phyloP scores from a whole-genome alignment of 73 alveolate genomes.

The Symbiodinium pilosum region DNA sequence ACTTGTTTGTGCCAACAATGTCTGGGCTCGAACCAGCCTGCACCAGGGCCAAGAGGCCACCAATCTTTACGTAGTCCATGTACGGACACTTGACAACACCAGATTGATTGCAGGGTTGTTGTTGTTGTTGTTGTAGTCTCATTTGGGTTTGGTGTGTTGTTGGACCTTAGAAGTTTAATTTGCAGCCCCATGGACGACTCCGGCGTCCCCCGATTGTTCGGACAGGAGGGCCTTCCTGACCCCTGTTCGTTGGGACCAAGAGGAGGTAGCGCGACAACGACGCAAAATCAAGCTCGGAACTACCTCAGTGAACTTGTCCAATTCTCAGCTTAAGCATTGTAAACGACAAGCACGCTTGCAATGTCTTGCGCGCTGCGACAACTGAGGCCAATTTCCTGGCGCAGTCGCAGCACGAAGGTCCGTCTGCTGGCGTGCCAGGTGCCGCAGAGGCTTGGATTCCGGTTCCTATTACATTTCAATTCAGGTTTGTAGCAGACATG shows the following conservation, averaged over 20 bases:
- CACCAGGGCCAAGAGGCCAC: constrained; percentile 14
- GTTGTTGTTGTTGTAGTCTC: background rate
- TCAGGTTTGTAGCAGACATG: background rate
- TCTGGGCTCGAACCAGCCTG: background rate
- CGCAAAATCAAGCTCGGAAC: constrained; percentile 5
- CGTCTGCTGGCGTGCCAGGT: constrained; percentile 79
- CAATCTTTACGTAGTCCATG: background rate
- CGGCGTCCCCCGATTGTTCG: constrained; percentile 11
- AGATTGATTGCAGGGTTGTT: background rate
- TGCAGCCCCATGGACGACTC: constrained; percentile 9
- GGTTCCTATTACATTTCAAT: background rate
- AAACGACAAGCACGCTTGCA: background rate
- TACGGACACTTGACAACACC: background rate
- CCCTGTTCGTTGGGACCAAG: background rate
- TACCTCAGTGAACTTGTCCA: background rate
- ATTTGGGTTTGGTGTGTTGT: background rate
- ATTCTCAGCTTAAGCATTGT: background rate
- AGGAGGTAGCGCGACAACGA: constrained; percentile 11
- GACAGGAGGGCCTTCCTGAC: background rate
- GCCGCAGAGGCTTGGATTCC: constrained; percentile 23
- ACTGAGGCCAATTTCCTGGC: constrained; percentile 55
- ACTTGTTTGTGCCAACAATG: too few species aligned
- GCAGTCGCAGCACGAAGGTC: constrained; percentile 48
- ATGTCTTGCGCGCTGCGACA: background rate
- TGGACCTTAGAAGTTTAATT: background rate